phyloP scores from a whole-genome alignment of 257 asterid genomes.

The Nicotiana paniculata region DNA sequence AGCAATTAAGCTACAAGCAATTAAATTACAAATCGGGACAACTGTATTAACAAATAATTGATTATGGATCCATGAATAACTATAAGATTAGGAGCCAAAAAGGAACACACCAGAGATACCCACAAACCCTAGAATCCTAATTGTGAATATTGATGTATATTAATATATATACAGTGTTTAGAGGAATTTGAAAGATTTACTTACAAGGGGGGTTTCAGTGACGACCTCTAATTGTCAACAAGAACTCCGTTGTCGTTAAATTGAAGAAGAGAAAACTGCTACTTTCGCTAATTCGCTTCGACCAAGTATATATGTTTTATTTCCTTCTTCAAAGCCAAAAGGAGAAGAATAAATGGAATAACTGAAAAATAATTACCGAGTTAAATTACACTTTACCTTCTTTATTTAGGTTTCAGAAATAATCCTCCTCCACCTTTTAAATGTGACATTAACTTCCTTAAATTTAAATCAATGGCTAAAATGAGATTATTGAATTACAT shows the following conservation, averaged over 20 bases:
- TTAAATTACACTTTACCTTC: too few relatives aligned
- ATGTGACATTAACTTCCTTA: too few relatives aligned
- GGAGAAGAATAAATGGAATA: too few relatives aligned
- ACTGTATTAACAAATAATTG: neutral
- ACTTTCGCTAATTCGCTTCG: neutral
- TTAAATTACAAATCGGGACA: neutral
- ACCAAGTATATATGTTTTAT: neutral
- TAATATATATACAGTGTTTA: neutral
- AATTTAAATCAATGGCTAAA: too few relatives aligned
- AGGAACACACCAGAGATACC: neutral
- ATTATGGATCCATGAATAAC: neutral
- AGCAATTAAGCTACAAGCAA: neutral
- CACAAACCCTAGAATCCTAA: conserved; percentile 2
- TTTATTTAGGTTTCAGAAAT: too few relatives aligned
- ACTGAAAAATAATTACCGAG: too few relatives aligned
- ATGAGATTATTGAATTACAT: too few relatives aligned
- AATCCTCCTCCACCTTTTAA: too few relatives aligned
- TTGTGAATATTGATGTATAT: neutral
- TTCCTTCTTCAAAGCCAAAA: neutral
- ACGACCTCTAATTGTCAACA: neutral
- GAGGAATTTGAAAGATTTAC: neutral
- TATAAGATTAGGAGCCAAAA: neutral
- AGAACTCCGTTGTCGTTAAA: too few relatives aligned
- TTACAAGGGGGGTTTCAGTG: neutral
- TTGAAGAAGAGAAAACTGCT: too few relatives aligned